Percentiles rank a stretch among this genome's conserved stretches.
Conservation (phyloP, 176 grass and related monocot genomes). For the Coix lacrymajobi region DNA sequence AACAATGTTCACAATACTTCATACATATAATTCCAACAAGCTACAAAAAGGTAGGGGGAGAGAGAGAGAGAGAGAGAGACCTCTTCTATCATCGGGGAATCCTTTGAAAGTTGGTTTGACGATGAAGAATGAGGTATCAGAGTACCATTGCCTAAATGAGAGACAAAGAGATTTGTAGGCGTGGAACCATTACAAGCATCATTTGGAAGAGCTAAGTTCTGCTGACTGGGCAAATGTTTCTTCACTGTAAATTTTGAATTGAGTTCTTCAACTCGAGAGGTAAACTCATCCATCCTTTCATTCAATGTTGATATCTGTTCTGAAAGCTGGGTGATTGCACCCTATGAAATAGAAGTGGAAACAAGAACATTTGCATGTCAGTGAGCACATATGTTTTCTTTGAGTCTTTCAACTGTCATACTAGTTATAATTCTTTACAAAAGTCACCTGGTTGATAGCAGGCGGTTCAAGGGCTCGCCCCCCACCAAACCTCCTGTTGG, state of each 20-base stretch:
- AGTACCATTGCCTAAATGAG: conserved; percentile 83
- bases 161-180: conserved; percentile 84
- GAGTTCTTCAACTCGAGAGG: conserved; percentile 81
- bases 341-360: conserved; percentile 37
- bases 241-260: conserved; percentile 61
- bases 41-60: neutral
- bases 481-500: conserved; percentile 65
- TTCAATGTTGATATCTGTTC: conserved; percentile 91
- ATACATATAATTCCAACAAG: conserved; percentile 4
- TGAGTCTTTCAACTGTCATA: neutral
- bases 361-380: conserved; percentile 3
- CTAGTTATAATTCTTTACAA: neutral
- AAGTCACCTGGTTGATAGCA: conserved; percentile 64
- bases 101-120: conserved; percentile 72
- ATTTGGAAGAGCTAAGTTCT: conserved; percentile 66
- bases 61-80: conserved; percentile 6
- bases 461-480: conserved; percentile 47
- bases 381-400: neutral
- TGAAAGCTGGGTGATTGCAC: conserved; percentile 68
- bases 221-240: conserved; percentile 74
- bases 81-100: conserved; percentile 85
- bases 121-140: conserved; percentile 75
- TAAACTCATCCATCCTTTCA: conserved; percentile 98
- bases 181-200: conserved; percentile 86
- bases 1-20: neutral